Evolutionary conservation across 345 rosid genomes (phyloP).

Genomic region (Euphorbia pulcherrima): DNA sequence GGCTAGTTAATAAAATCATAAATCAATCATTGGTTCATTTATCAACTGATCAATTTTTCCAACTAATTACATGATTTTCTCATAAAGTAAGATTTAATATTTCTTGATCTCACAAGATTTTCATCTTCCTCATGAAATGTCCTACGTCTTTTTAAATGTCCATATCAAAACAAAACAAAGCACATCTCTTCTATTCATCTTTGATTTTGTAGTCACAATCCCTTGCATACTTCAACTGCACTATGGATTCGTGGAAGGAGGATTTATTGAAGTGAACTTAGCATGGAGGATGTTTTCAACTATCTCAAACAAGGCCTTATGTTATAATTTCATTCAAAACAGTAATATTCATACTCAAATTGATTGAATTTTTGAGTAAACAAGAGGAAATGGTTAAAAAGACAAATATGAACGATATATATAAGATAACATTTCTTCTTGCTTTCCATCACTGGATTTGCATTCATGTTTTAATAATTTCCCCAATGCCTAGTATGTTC

Average conservation of each 20-base stretch:
- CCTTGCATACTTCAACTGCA: background rate
- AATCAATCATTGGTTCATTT: background rate
- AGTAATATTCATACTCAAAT: background rate
- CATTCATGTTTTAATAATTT: background rate
- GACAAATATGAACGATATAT: background rate
- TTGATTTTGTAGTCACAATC: background rate
- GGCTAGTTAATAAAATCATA: background rate
- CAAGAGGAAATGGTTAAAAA: background rate
- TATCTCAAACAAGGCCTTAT: background rate
- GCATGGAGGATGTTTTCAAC: background rate
- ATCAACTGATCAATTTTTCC: background rate
- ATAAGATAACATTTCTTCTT: background rate
- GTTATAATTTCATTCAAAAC: background rate
- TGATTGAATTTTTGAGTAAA: background rate
- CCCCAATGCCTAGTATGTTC: background rate
- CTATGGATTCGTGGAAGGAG: background rate
- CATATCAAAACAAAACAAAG: background rate
- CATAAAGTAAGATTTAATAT: background rate
- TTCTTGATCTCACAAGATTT: background rate
- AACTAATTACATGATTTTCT: background rate
- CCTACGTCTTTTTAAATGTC: background rate
- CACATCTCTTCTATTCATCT: constrained; percentile 2
- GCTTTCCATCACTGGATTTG: background rate
- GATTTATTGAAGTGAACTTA: background rate
- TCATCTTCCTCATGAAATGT: background rate